phyloP scores from a whole-genome alignment of 73 alveolate genomes.

The Uronychia binucleata region DNA sequence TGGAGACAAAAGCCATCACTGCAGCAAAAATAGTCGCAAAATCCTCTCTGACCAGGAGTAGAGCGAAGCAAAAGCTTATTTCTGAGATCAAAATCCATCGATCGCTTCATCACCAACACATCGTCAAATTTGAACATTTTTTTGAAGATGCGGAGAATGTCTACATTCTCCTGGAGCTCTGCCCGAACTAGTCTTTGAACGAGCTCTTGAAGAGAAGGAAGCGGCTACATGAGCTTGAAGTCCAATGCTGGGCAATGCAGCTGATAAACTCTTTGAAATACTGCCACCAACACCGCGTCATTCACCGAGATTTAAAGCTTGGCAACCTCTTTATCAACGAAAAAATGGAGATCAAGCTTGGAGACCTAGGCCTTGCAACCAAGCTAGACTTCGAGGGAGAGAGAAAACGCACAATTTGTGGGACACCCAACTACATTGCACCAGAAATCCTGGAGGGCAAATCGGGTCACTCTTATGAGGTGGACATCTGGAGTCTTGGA shows the following conservation, averaged over 20 bases:
- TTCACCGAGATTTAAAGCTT: constrained; percentile 91
- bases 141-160: constrained; percentile 87
- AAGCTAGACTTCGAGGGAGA: constrained; percentile 87
- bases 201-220: constrained; percentile 84
- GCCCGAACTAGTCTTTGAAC: constrained; percentile 82
- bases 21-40: constrained; percentile 87
- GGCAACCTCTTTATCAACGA: constrained; percentile 87
- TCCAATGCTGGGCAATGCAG: constrained; percentile 70
- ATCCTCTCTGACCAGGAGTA: constrained; percentile 72
- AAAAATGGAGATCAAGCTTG: constrained; percentile 79
- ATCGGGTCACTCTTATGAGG: constrained; percentile 84
- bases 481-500: constrained; percentile 84
- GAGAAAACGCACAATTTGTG: constrained; percentile 83
- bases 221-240: constrained; percentile 82
- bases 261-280: constrained; percentile 71
- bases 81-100: constrained; percentile 87
- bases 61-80: constrained; percentile 81
- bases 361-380: constrained; percentile 90
- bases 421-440: constrained; percentile 92
- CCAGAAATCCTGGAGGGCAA: constrained; percentile 90
- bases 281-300: constrained; percentile 74
- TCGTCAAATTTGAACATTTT: constrained; percentile 81
- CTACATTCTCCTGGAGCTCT: constrained; percentile 82
- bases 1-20: constrained; percentile 60
- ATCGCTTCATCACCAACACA: constrained; percentile 76